Base-by-base conservation (phyloP, 495 filamentous ascomycete species). In the Tuber umbilicatum region DNA sequence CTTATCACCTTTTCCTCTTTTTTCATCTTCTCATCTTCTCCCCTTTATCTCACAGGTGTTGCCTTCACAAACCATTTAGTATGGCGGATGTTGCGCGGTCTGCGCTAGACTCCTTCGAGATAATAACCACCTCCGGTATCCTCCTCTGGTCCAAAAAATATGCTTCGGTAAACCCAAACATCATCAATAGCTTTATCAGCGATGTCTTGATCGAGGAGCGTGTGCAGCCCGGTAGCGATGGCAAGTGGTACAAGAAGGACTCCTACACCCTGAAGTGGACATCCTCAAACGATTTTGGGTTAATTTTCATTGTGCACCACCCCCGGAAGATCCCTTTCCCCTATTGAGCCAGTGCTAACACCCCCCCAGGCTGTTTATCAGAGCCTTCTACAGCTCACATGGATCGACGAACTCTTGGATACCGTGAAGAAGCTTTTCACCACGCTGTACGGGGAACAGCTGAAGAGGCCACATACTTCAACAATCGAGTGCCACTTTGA, bases 181-280 rank as follows among this genome's bases (percentile, higher is more conserved):
- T 98, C 69, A 89, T 99, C 85, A 97, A 99, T 85, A 91, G 90
- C 85, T 91, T 98, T 83, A 96, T 99, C 86, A 89, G 89, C 83
- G 94, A 98, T 83, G 91, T 97, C 82, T 94, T 99, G 85, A 97
- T 99, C 82, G 96, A 98, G 84, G 95, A 97, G 84, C 90, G 89
- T 81, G 90, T 91, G 47, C 86, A 87, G 72, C 86, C 91, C 50
- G 87, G 88, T 70, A 86, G 85, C 55, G 87, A 86, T 77, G 85
- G 87, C 74, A 88, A 87, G 75, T 87, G 89, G 0, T 97, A 93
- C 85, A 94, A 90, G 84, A 91, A 92, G 81, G 95, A 98, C 80
- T 92, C 94, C 78, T 96, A 98, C 83, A 98, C 94, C 0, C 84
- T 98, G 80, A 95, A 96, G 83, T 99, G 94, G 94, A 92, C 92